Conservation (phyloP, 2,329 filamentous ascomycete species). For the Colletotrichum incanum region DNA sequence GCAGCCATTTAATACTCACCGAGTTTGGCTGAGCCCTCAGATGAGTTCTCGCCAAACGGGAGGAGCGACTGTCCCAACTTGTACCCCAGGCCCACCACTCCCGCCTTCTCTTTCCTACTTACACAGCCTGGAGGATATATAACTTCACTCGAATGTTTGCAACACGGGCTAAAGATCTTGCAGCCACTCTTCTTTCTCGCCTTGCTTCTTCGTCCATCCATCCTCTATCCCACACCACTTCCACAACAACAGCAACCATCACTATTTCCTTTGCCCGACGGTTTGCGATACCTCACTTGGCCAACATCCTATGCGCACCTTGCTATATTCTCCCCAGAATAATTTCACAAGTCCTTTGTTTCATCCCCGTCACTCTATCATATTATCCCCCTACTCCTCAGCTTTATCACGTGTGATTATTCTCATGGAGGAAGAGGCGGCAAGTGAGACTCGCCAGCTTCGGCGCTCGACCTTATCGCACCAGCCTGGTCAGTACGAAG, state of each 20-base stretch:
- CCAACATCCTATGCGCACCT: background rate
- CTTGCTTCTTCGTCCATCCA: background rate
- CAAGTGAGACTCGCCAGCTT: slow-evolving; percentile 8
- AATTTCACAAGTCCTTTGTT: background rate
- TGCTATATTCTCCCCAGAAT: background rate
- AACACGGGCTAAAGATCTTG: background rate
- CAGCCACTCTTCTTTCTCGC: too few relatives aligned
- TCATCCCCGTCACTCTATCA: background rate
- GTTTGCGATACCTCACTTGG: background rate
- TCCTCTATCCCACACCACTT: background rate
- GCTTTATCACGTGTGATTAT: background rate
- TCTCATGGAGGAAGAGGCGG: slow-evolving; percentile 8
- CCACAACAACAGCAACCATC: too few relatives aligned
- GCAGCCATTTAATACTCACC: too few relatives aligned
- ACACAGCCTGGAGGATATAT: background rate
- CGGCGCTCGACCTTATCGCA: slow-evolving; percentile 22
- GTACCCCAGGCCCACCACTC: background rate
- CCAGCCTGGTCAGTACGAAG: slow-evolving; percentile 47
- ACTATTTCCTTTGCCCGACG: background rate
- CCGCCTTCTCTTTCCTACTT: slow-evolving; percentile 8
- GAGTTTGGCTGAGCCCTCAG: background rate
- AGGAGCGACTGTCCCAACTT: slow-evolving; percentile 9
- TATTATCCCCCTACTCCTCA: background rate
- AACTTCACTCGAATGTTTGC: background rate
- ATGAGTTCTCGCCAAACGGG: background rate